Base-by-base conservation (phyloP, 2,329 filamentous ascomycete species). In the Fusarium annulatum region DNA sequence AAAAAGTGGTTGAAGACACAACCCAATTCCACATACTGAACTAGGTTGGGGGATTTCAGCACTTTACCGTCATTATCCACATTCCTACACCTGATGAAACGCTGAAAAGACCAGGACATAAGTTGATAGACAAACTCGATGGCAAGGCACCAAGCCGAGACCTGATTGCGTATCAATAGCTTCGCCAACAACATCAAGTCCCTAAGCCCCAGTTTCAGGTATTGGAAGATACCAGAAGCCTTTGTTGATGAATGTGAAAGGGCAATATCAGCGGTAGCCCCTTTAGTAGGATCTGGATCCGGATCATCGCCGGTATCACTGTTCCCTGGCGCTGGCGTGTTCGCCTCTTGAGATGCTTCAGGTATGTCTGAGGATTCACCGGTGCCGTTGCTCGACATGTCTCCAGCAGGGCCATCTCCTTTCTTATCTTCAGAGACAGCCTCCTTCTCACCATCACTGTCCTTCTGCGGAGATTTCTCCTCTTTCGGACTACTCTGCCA, bases 1-100 rank as follows among this genome's bases (percentile, higher is more conserved):
- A 64, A 11, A 9, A 61, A 3, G 9, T 75, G 66, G 14, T 58
- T 10, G 9, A 74, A n/a, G 16, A 34, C 33, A 18, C 45, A 14
- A 16, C 65, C 9, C 7, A 21, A n/a, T 11, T 28, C n/a, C 8
- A 19, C 19, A 36, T 21, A 23, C 30, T 7, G 18, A 23, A 18
- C 39, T 10, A 11, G n/a, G 9, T 19, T 15, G 9, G 53, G 53
- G 39, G 26, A 46, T 21, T 15, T 23, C 21, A 46, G 28, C 16
- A 26, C n/a, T 34, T 33, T 45, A 9, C 53, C 28, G 18, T 57
- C 16, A 14, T 41, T 5, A 7, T n/a, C 36, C 51, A 55, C 36
- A 10, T 16, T 42, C 51, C 19, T n/a, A 14, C 26, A 9, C 30
- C 9, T 33, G 28, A 23, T 2, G 21, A 33, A 23, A 19, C 21